These are phyloP conservation scores for Apiotrichum akiyoshidainum DNA, from an alignment of 1,284 basidiomycete genomes.

Conservation along the genomic window DNA sequence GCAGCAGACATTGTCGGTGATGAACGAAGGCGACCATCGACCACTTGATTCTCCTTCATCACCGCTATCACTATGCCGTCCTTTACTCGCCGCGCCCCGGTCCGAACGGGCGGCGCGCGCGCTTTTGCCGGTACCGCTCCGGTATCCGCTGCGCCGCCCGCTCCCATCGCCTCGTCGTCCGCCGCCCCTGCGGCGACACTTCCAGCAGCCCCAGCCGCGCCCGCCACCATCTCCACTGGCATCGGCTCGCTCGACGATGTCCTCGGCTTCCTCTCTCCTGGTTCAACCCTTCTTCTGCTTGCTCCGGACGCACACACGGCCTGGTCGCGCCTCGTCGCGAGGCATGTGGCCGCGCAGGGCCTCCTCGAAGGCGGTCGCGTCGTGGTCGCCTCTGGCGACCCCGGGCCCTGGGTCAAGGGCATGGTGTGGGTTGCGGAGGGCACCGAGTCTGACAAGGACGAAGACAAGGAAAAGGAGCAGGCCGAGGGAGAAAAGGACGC, in stretches of 20 bases:
- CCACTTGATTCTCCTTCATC: not conserved
- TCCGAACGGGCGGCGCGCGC: not conserved
- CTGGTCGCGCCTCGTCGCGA: slow-evolving; percentile 79
- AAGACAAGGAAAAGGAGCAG: slow-evolving; percentile 49
- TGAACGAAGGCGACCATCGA: not conserved
- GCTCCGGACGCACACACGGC: slow-evolving; percentile 79
- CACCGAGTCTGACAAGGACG: slow-evolving; percentile 53
- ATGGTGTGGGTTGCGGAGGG: slow-evolving; percentile 70
- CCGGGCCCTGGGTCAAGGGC: slow-evolving; percentile 58
- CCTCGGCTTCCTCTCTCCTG: slow-evolving; percentile 87
- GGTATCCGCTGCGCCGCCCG: not conserved
- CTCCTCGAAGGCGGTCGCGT: slow-evolving; percentile 67
- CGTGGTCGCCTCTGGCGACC: slow-evolving; percentile 63
- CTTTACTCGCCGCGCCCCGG: slow-evolving; percentile 7
- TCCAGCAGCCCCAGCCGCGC: slow-evolving; percentile 54
- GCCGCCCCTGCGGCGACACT: not conserved
- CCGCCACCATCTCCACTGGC: slow-evolving; percentile 74
- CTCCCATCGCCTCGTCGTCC: not conserved
- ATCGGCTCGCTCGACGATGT: slow-evolving; percentile 94
- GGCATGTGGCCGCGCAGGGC: slow-evolving; percentile 85
- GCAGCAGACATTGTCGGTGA: too few relatives aligned
- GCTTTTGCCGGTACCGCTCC: not conserved
- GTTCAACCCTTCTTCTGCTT: slow-evolving; percentile 67
- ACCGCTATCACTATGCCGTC: not conserved
- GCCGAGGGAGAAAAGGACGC: slow-evolving; percentile 54